Evolutionary conservation across 2,329 filamentous ascomycete genomes (phyloP).

Genomic region (Didymellaceae sp.): DNA sequence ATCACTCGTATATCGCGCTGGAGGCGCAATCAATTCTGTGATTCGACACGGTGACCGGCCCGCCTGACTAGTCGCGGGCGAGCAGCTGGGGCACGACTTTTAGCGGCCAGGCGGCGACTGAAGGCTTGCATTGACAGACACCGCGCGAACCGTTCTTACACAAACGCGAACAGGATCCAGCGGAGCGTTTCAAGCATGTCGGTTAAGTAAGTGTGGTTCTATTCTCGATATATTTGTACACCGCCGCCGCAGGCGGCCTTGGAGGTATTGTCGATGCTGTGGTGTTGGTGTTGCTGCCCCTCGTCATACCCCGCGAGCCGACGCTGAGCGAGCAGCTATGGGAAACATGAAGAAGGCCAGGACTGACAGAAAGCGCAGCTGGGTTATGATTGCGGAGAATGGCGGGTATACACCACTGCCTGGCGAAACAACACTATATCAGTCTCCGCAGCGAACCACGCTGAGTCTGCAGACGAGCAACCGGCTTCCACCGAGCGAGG

Average conservation of each 20-base stretch:
- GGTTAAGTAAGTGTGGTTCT: conserved; percentile 47
- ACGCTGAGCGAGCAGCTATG: conserved; percentile 8
- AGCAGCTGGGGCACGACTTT: conserved; percentile 1
- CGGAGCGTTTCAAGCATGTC: conserved; percentile 41
- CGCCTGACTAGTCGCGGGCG: conserved; percentile 25
- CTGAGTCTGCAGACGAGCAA: conserved; percentile 76
- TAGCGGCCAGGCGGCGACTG: conserved; percentile 16
- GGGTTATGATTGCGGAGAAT: conserved; percentile 86
- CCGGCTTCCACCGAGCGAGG: conserved; percentile 67
- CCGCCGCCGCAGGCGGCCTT: conserved; percentile 1
- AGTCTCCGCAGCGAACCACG: conserved; percentile 78
- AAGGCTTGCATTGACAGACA: conserved; percentile 30
- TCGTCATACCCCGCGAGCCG: conserved; percentile 22
- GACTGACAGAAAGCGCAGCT: conserved; percentile 61
- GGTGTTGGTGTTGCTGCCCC: conserved; percentile 14
- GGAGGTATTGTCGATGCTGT: conserved; percentile 2
- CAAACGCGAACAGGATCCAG: conserved; percentile 30
- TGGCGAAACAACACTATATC: conserved; percentile 81
- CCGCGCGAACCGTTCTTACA: conserved; percentile 28
- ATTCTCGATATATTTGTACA: conserved; percentile 1
- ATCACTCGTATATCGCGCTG: conserved; percentile 31
- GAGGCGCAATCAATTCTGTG: conserved; percentile 24
- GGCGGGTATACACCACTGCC: conserved; percentile 82
- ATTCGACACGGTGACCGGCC: conserved; percentile 31
- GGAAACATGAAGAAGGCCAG: conserved; percentile 35